Evolutionary conservation across 768 basidiomycete species (phyloP), one percentile per base, ranked within the genome.

Genomic region (Fomitopsis pulvina): DNA sequence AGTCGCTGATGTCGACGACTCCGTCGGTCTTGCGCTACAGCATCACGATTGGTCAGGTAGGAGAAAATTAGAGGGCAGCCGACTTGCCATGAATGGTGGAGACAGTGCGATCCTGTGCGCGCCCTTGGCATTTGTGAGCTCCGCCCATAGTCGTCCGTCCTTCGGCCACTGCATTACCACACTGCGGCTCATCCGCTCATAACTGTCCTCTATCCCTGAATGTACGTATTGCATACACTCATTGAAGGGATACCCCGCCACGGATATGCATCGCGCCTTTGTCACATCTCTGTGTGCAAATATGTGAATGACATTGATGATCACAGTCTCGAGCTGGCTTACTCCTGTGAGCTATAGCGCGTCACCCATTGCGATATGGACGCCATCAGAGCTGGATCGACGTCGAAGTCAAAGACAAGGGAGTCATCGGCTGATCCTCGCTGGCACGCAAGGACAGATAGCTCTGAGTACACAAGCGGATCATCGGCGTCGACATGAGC

Each of bases 51-150:
- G 18, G 40, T 16, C 3, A n/a, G 18, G 3, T 5, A 46, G 16
- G 7, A 12, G 2, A 24, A 26, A 12, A 20, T 22, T 4, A 25
- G 1, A 3, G 4, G 7, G 22, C 11, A 18, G 21, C 39, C 5
- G 1, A 52, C 56, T 30, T 39, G 54, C 56, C 22, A 50, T 30
- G 45, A 57, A 57, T 8, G 56, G 56, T 4, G 56, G 56, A 12
- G 52, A 29, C 22, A 57, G 41, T 14, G 37, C 42, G 32, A 54
- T 29, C 37, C 45, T 28, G 32, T 48, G 40, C 24, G 21, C 32
- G 41, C 32, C 41, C 14, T 48, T 27, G 7, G 38, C 43, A 11
- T 46, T 30, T 18, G 43, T 29, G 16, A 57, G 25, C 3, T 41
- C 41, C 11, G 49, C 21, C 16, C 39, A 54, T 1, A 46, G 41